Base-by-base conservation (phyloP, 1,139 yeast genomes). In the Yamadazyma friedrichii region DNA sequence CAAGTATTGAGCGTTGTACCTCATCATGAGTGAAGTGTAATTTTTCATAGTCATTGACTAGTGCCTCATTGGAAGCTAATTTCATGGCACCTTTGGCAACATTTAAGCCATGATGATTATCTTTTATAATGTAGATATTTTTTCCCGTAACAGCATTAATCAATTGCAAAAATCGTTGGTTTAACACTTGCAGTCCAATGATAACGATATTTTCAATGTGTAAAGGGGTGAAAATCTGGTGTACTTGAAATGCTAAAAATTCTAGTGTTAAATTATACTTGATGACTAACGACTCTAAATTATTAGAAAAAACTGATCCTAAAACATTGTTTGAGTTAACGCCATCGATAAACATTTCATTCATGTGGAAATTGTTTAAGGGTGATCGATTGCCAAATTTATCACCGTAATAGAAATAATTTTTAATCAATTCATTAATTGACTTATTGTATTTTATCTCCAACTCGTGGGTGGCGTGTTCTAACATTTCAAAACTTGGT, bases 301-400 rank as follows among this genome's bases (percentile, higher is more conserved):
- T 15, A 3, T 27, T 40, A 4, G 25, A 36, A 16, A 46, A 44
- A 4, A 48, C 44, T 6, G 49, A 45, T 42, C 33, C 29, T 6
- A 39, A 13, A 42, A 41, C 47, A 35, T 45, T 17, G 53, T 42
- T 12, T 57, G 54, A 43, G 60, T 64, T 47, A 62, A 54, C 49
- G 48, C 80, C 71, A 16, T 80, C 82, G 9, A 78, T 67, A 30
- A 62, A 56, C 46, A 67, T 60, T 38, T 80, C 80, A 35, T 71
- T 60, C 75, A 79, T 68, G 9, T 56, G 36, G n/a, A 74, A 65
- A 48, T 77, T 77, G 43, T 69, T 74, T 46, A 61, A 70, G 0
- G 84, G 84, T 10, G 79, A 71, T 49, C 84, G 61, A 50, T 78
- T 80, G 0, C 84, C 84, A 44, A 65, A 65, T 15, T 74, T 66